Percentiles rank a stretch among this genome's conserved stretches.
Conservation (phyloP, 768 basidiomycete species). For the Phaeolepiota aurea region DNA sequence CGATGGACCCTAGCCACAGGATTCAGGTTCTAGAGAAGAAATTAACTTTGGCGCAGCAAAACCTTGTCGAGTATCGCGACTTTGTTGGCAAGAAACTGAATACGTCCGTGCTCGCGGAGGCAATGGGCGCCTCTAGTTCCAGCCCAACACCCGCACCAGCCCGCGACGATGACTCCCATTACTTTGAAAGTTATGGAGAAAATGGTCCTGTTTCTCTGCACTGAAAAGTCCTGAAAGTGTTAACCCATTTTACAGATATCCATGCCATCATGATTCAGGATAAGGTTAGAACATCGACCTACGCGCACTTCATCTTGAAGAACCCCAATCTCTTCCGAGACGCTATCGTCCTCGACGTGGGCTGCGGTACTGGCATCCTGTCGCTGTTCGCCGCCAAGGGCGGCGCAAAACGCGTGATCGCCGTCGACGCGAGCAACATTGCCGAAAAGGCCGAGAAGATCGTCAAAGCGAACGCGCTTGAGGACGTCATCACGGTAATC, state of each 20-base stretch:
- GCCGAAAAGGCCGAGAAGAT: slow-evolving; percentile 72
- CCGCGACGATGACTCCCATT: slow-evolving; percentile 87
- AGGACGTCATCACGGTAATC: slow-evolving; percentile 76
- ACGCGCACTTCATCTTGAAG: slow-evolving; percentile 83
- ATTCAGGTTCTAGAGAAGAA: slow-evolving; percentile 57
- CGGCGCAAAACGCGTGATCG: slow-evolving; percentile 85
- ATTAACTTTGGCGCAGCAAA: slow-evolving; percentile 47
- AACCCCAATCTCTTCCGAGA: slow-evolving; percentile 77
- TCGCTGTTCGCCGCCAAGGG: slow-evolving; percentile 85
- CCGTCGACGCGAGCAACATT: slow-evolving; percentile 86
- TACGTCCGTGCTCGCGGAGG: slow-evolving; percentile 32
- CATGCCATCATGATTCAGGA: slow-evolving; percentile 97
- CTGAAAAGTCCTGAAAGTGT: too few species aligned
- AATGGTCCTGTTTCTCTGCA: too few species aligned
- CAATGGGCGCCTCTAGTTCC: slow-evolving; percentile 24
- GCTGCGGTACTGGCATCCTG: slow-evolving; percentile 92
- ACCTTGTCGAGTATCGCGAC: slow-evolving; percentile 52
- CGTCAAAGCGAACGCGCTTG: slow-evolving; percentile 66
- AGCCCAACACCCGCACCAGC: slow-evolving; percentile 18
- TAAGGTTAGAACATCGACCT: slow-evolving; percentile 87
- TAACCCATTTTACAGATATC: slow-evolving; percentile 64
- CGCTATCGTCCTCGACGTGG: slow-evolving; percentile 88
- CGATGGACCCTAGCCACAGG: slow-evolving; percentile 30
- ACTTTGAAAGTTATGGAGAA: slow-evolving; percentile 84
- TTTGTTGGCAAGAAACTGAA: slow-evolving; percentile 50